Evolutionary conservation across 1,284 basidiomycete genomes (phyloP), one percentile per base, ranked within the genome.

Genomic region (Ustilago hordei): DNA sequence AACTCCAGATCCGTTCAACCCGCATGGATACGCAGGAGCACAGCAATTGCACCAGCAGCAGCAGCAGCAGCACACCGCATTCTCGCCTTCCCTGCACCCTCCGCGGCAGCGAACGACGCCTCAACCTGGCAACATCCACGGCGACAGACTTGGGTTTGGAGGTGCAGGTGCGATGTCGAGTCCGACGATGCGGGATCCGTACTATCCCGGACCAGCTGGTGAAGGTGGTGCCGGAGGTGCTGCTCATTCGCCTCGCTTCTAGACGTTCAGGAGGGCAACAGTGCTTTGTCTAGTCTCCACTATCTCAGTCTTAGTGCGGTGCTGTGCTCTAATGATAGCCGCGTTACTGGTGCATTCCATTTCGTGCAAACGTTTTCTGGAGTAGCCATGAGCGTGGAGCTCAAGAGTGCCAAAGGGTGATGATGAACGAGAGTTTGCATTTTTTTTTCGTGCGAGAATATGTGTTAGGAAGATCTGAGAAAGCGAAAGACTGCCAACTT

Each of bases 1-100:
- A 11, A 73, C 70, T 17, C 70, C 70, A 0, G 70, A 73, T 55
- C 70, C 70, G 3, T 73, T 73, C 65, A 73, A 73, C 28, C 70
- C 65, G 23, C 70, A 73, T 41, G 70, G 57, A 2, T 68, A 60
- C n/a, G 64, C 53, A 13, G 69, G 63, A 38, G 59, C 36, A 41
- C 69, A 65, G 15, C 41, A n/a, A 60, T 23, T 41, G 32, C 67
- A 28, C 8, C 50, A 15, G 56, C 60, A 36, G 55, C 55, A 62
- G 9, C 50, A 15, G 56, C 60, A 36, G 55, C 55, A 62, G 9
- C 52, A 56, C 0, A 8, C 13, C 11, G 23, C 48, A 13, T 50
- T 31, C 48, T 50, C 48, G 23, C 31, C 48, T 7, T 31, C 23
- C 28, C 15, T 12, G 48, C 48, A 50, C 31, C 12, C 48, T 12